phyloP scores from a whole-genome alignment of 805 yeast species.

The Barnettozyma sp. region DNA sequence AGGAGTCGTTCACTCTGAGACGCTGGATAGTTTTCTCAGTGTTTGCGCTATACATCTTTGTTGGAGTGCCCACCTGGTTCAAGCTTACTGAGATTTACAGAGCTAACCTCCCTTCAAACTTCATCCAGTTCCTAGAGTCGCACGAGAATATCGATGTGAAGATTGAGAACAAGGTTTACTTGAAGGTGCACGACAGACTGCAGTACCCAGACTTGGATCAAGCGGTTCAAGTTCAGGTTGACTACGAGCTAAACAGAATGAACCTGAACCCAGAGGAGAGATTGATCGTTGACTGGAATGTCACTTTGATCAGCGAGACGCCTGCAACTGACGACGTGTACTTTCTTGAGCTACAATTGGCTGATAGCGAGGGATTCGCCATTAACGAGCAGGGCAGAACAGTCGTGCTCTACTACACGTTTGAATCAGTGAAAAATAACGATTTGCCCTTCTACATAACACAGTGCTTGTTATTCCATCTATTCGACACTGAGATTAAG shows the following conservation, averaged over 20 bases:
- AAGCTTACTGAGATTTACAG: slow-evolving; percentile 35
- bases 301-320: slow-evolving; percentile 23
- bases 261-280: slow-evolving; percentile 19
- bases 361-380: slow-evolving; percentile 38
- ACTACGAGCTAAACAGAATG: slow-evolving; percentile 31
- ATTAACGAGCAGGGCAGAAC: slow-evolving; percentile 35
- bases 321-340: slow-evolving; percentile 25
- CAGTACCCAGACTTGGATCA: slow-evolving; percentile 60
- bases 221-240: slow-evolving; percentile 44
- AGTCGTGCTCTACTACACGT: slow-evolving; percentile 35
- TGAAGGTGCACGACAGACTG: slow-evolving; percentile 36
- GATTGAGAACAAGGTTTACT: slow-evolving; percentile 37
- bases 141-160: slow-evolving; percentile 37
- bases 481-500: slow-evolving; percentile 37
- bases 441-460: slow-evolving; percentile 58
- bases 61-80: slow-evolving; percentile 38
- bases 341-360: slow-evolving; percentile 32
- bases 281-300: slow-evolving; percentile 29
- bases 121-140: slow-evolving; percentile 29
- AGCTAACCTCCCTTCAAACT: slow-evolving; percentile 33
- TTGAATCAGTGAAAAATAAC: slow-evolving; percentile 43
- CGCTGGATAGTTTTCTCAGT: slow-evolving; percentile 20
- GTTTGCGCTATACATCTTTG: slow-evolving; percentile 24
- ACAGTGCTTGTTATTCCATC: slow-evolving; percentile 41
- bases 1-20: slow-evolving; percentile 17